A percentile compares a stretch with the other conserved stretches of the same genome.
These are phyloP conservation scores for Populus pruinosa DNA, from an alignment of 345 rosid genomes.

Conservation along the genomic window DNA sequence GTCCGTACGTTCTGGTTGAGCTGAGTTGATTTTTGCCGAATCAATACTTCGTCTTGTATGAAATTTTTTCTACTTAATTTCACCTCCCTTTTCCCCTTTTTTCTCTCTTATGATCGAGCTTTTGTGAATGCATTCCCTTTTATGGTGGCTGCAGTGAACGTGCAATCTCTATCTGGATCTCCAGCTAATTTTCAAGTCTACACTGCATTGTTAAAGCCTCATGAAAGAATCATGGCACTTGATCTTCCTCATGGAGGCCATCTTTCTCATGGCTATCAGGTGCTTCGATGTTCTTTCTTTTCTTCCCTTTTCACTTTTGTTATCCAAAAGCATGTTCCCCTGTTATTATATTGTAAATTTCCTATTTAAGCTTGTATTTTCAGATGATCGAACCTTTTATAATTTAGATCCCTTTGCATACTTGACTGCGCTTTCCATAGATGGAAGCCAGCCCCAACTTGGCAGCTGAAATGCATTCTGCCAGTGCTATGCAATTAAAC, in stretches of 20 bases:
- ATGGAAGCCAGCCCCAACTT: background rate
- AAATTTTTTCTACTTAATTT: too few species aligned
- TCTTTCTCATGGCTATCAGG: slow-evolving; percentile 99
- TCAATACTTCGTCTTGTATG: background rate
- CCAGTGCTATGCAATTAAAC: background rate
- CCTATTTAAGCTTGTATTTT: background rate
- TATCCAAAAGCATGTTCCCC: background rate
- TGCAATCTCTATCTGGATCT: slow-evolving; percentile 94
- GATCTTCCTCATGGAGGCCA: slow-evolving; percentile 99
- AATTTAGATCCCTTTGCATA: background rate
- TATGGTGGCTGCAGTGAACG: slow-evolving; percentile 64
- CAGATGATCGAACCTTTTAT: background rate
- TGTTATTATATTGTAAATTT: background rate
- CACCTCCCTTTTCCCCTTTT: too few species aligned
- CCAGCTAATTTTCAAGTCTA: slow-evolving; percentile 96
- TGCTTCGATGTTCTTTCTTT: slow-evolving; percentile 22
- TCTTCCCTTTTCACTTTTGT: background rate
- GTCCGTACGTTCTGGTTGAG: too few species aligned
- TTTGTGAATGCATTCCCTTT: slow-evolving; percentile 19
- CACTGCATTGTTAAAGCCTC: slow-evolving; percentile 89
- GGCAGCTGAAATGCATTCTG: background rate
- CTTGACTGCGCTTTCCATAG: background rate
- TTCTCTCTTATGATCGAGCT: background rate
- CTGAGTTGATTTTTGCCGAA: too few species aligned
- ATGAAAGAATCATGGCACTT: slow-evolving; percentile 99